Base-by-base conservation (phyloP, 306 rosid genomes). In the Vigna reflexopilosa region DNA sequence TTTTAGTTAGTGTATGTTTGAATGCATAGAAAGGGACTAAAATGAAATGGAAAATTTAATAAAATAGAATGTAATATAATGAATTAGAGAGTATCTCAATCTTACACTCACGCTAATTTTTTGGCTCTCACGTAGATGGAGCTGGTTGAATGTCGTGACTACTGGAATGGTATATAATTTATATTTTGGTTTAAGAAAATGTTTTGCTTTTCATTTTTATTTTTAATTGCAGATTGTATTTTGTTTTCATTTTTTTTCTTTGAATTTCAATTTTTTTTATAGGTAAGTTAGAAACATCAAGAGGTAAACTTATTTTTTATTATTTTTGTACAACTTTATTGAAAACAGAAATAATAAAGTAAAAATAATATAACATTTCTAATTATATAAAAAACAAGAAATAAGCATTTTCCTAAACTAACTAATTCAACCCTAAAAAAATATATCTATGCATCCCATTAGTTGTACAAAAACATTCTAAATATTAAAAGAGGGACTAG, bases 151-250 rank as follows among this genome's bases (percentile, higher is more conserved):
- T 80, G 19, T 51, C 11, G 32, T 45, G 77, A 89, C 74, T 87
- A 83, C 77, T 85, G 93, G 93, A 91, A 91, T 14, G 91, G 93
- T 91, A 84, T 26, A 26, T 2, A 30, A 30, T 30, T 30, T 28
- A 28, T 28, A 12, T 61, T 61, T 15, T 30, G 6, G 6, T 61
- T 61, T 14, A 12, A 62, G 61, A 24, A 24, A 57, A 59, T 13
- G 2, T 28, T 14, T 61, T 59, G 12, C 28, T 11, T 6, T 61
- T 61, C n/a, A 14, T 6, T 28, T 32, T 30, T 30, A 5, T 30
- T 59, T 61, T 15, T 59, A 13, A 14, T 14, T 61, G 32, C 5
- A 15, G 30, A 59, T 0, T 61, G 5, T 15, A 13, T 30, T 28
- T 28, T 2, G 2, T 58, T 15, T 15, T 13, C 10, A 59, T 13